Evolutionary conservation across 805 yeast genomes (phyloP), one percentile per base, ranked within the genome.

Genomic region (Barnettozyma vustinii): DNA sequence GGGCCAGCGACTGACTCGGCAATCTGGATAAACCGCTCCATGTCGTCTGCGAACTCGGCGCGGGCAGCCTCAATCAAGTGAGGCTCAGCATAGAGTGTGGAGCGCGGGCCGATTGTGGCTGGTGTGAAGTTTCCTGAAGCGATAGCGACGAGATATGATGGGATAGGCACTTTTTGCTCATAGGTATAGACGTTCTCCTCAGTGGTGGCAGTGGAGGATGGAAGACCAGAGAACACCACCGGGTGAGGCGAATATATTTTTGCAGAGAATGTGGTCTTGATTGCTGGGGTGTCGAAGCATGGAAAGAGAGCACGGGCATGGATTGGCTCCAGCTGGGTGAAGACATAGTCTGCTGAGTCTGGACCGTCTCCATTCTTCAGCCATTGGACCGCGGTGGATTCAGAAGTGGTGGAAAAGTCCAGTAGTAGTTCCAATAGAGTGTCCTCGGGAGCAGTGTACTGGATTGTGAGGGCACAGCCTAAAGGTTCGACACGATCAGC

Each of bases 281-380:
- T 75, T 0, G 92, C 76, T 1, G 97, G 96, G 0, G 97, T 89
- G 65, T 90, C 97, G 62, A 90, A 90, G 59, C 89, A 86, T 9
- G 97, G 97, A 69, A 86, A 83, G 60, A 89, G 73, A 15, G 92
- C 79, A 60, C 97, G 76, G 7, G 96, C 94, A 61, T 90, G 96
- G 54, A 87, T 89, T 35, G 96, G 90, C 69, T 90, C 96, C 62
- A 95, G 79, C 68, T 90, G 97, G 10, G 96, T 87, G 65, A 89
- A 90, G 50, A 90, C 73, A 39, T 61, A 61, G 43, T 61, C 64
- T 5, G 62, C 54, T 3, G 64, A 80, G 16, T 91, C 95, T 46
- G 74, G 80, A 2, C 21, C 21, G 8, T 23, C 26, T 33, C 83
- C 80, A n/a, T 59, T 59, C 48, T 77, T 79, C 46, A 90, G 70